Evolutionary conservation across 202 grass and related monocot species (phyloP).

Genomic region (Eragrostis tef): DNA sequence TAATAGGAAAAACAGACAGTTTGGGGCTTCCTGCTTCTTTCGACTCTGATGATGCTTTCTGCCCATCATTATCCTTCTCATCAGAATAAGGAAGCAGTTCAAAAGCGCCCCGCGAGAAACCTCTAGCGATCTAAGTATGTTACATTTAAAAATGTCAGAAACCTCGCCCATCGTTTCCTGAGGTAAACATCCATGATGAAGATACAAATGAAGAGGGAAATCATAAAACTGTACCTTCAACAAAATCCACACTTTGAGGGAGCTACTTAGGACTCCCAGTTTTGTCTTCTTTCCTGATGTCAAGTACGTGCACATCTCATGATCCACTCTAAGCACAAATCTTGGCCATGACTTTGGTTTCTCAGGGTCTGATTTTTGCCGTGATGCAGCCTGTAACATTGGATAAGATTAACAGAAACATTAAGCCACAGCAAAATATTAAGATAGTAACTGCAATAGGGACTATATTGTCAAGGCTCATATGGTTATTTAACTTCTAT

Average conservation of each 20-base stretch:
- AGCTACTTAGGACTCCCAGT: conserved; percentile 77
- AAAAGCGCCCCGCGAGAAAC: conserved; percentile 73
- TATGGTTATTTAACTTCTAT: neutral
- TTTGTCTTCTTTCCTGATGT: conserved; percentile 82
- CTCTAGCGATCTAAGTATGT: conserved; percentile 66
- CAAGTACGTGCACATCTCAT: conserved; percentile 83
- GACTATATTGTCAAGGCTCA: neutral
- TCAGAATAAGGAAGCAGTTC: conserved; percentile 77
- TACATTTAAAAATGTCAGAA: conserved; percentile 34
- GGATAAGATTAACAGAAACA: conserved; percentile 45
- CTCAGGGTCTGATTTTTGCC: conserved; percentile 62
- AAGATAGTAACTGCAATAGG: neutral
- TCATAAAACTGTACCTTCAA: conserved; percentile 67
- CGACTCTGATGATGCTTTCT: conserved; percentile 44
- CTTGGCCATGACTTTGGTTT: conserved; percentile 75
- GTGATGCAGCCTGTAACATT: conserved; percentile 63
- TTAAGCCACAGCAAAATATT: neutral
- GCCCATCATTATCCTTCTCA: conserved; percentile 48
- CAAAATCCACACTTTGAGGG: conserved; percentile 88
- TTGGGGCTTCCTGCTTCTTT: conserved; percentile 52
- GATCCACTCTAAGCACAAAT: conserved; percentile 82
- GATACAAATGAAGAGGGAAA: too few species aligned
- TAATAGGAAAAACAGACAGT: conserved; percentile 73
- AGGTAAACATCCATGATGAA: neutral
- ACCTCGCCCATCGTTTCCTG: neutral